Base-by-base conservation (phyloP, 345 rosid species). In the Nephelium lappaceum region DNA sequence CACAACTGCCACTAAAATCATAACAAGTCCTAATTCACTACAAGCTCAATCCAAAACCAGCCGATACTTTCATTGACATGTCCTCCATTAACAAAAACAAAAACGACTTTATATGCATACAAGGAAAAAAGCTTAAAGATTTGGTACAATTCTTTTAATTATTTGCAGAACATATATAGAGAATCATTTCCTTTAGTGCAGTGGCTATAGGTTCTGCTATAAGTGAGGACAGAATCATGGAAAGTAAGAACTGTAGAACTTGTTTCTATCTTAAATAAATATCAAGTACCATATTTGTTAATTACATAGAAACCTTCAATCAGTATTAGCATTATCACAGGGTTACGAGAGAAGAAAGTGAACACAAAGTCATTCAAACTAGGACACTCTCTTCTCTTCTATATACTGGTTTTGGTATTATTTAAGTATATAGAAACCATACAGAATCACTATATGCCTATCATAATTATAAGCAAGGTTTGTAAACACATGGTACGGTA, bases 1-100 rank as follows among this genome's bases (percentile, higher is more conserved):
- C 70, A 71, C 24, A 51, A 18, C 78, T 71, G 16, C 36, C 53
- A 68, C 77, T 36, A 41, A 75, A 19, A 74, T 45, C 11, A 45
- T 47, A 38, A 36, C 62, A 43, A 27, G 68, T 42, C 31, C 67
- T 60, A 73, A 41, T 42, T 53, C 55, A 42, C 21, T 21, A 61
- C 10, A 60, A 41, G 53, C 55, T 61, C 11, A 24, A 73, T 63
- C 53, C 53, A 73, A 19, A 12, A 43, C 45, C 19, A 24, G 19
- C 2, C 24, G 43, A 24, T 47, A 65, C 12, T 66, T 9, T 41
- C 53, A 16, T 67, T 6, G 36, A 31, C 36, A 57, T n/a, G 51
- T 15, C 57, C 0, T 10, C 18, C 19, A 1, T 24, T 25, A 39
- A 31, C 31, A 55, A 53, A 53, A 5, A 25, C 18, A 19, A 55